Evolutionary conservation across 768 basidiomycete genomes (phyloP).

Genomic region (Trametes villosa): DNA sequence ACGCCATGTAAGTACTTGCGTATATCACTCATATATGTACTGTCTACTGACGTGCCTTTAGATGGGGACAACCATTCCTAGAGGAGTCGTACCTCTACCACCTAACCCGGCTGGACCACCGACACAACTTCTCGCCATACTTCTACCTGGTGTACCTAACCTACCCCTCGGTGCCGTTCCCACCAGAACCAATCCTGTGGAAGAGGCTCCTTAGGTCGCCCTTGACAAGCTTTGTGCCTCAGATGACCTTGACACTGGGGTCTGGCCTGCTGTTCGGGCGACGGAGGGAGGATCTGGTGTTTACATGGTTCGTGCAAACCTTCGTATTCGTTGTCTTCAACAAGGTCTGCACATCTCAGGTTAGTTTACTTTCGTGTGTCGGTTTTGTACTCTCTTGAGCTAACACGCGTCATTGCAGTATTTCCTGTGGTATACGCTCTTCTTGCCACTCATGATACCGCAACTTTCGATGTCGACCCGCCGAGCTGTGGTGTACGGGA

Average conservation of each 20-base stretch:
- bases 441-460: constrained; percentile 83
- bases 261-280: constrained; percentile 75
- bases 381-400: neutral
- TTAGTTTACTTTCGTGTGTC: constrained; percentile 36
- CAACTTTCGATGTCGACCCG: constrained; percentile 55
- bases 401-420: constrained; percentile 57
- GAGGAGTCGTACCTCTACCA: constrained; percentile 95
- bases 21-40: neutral
- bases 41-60: constrained; percentile 37
- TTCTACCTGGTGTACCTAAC: constrained; percentile 94
- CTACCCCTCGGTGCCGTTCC: constrained; percentile 51
- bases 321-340: constrained; percentile 93
- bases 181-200: constrained; percentile 38
- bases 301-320: constrained; percentile 93
- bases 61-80: constrained; percentile 95
- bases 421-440: constrained; percentile 94
- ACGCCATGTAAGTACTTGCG: constrained; percentile 63
- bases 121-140: constrained; percentile 98
- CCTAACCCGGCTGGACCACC: constrained; percentile 86
- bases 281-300: constrained; percentile 62
- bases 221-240: constrained; percentile 82
- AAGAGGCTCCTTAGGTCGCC: constrained; percentile 65
- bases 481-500: constrained; percentile 46
- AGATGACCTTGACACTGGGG: constrained; percentile 72
- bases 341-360: constrained; percentile 98